Conservation (phyloP, 345 rosid genomes). For the Linum usitatissimum region DNA sequence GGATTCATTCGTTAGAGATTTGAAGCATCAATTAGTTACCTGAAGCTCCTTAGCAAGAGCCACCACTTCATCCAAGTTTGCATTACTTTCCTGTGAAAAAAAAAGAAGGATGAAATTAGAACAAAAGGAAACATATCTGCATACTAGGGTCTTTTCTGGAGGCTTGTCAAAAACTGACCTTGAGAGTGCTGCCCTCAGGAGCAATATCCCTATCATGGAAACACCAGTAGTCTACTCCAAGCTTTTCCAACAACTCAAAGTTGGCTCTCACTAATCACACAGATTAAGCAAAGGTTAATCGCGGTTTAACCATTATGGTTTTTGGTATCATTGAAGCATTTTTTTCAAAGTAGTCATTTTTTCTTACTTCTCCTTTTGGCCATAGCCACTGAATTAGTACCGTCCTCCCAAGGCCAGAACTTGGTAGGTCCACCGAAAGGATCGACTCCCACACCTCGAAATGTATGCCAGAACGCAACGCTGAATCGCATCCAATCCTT, state of each 20-base stretch:
- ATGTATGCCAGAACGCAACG: conserved; percentile 98
- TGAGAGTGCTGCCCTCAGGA: conserved; percentile 64
- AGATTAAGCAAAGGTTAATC: neutral
- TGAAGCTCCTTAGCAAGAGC: conserved; percentile 93
- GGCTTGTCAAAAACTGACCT: conserved; percentile 30
- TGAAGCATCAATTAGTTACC: conserved; percentile 12
- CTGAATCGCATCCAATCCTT: conserved; percentile 99
- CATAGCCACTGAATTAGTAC: conserved; percentile 80
- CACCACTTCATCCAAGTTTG: conserved; percentile 83
- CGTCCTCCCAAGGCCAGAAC: conserved; percentile 98
- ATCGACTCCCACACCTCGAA: conserved; percentile 83
- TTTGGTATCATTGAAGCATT: neutral
- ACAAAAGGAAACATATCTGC: neutral
- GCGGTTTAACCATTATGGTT: too few species aligned
- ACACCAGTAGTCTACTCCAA: conserved; percentile 93
- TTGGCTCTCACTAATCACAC: conserved; percentile 79
- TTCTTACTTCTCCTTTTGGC: conserved; percentile 94
- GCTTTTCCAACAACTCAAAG: conserved; percentile 84
- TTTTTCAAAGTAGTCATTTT: neutral
- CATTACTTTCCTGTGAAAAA: conserved; percentile 58
- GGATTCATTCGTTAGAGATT: neutral
- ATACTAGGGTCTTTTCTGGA: neutral
- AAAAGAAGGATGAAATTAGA: neutral
- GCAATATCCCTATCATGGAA: conserved; percentile 97
- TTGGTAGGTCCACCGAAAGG: conserved; percentile 86